These are phyloP conservation scores for Isochrysis galbana DNA, from an alignment of 78 protist species.

Conservation along the genomic window DNA sequence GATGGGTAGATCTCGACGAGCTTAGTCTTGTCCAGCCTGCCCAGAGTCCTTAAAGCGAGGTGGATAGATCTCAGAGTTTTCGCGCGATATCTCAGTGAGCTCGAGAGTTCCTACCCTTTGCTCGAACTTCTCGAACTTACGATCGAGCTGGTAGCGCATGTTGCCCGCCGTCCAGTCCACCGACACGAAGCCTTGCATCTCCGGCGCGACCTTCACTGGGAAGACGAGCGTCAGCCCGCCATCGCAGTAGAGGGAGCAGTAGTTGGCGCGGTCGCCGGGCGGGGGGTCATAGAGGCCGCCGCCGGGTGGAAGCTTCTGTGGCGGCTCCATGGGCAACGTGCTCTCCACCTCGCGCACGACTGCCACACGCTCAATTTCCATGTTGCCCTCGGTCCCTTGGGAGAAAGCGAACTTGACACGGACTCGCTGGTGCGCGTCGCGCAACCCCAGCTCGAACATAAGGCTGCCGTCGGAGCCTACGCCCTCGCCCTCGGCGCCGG, in stretches of 20 bases:
- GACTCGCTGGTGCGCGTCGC: not conserved
- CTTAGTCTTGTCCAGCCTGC: not conserved
- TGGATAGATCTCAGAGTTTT: not conserved
- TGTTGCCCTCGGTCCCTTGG: not conserved
- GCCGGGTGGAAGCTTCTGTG: not conserved
- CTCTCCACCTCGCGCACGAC: not conserved
- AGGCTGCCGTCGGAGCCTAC: not conserved
- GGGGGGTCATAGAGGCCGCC: conserved; percentile 6
- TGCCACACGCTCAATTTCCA: not conserved
- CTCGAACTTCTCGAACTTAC: not conserved
- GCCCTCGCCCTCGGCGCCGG: not conserved
- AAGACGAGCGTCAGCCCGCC: not conserved
- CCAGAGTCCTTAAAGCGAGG: not conserved
- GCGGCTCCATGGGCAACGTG: not conserved
- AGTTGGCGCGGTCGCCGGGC: not conserved
- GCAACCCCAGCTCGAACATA: not conserved
- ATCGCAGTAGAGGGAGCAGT: not conserved
- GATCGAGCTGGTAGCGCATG: conserved; percentile 24
- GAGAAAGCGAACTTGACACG: not conserved
- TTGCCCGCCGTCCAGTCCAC: not conserved
- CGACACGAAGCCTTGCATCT: not conserved
- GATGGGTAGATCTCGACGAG: not conserved
- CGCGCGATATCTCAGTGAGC: not conserved
- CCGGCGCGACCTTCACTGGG: not conserved
- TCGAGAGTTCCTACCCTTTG: not conserved